These are phyloP conservation scores for Rubia peregrina DNA, from an alignment of 305 asterid species.

Conservation along the genomic window DNA sequence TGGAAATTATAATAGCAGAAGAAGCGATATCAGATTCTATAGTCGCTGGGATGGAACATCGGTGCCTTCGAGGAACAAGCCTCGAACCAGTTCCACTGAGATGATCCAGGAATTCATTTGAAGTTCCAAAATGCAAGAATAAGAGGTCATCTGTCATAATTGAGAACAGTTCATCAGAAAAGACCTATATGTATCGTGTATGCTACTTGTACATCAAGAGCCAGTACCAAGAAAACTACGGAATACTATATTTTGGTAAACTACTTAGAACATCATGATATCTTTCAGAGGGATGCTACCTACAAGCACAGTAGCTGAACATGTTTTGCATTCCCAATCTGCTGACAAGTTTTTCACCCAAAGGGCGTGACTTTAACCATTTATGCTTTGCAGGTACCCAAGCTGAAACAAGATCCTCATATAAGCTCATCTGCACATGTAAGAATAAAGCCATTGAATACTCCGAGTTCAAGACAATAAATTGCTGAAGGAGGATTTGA, in stretches of 20 bases:
- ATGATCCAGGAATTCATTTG: slow-evolving; percentile 95
- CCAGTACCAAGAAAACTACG: neutral
- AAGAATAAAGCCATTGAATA: slow-evolving; percentile 16
- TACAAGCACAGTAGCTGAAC: slow-evolving; percentile 95
- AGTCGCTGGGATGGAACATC: slow-evolving; percentile 89
- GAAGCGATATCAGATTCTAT: slow-evolving; percentile 79
- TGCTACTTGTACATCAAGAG: neutral
- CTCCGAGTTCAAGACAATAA: slow-evolving; percentile 20
- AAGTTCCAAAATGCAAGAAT: slow-evolving; percentile 95
- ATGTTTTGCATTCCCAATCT: slow-evolving; percentile 67
- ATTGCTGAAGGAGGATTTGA: slow-evolving; percentile 7
- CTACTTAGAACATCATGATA: slow-evolving; percentile 18
- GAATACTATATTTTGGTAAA: slow-evolving; percentile 16
- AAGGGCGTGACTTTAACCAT: slow-evolving; percentile 73
- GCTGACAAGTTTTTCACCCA: slow-evolving; percentile 68
- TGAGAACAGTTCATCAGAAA: slow-evolving; percentile 11
- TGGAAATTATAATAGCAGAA: slow-evolving; percentile 79
- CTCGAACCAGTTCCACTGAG: slow-evolving; percentile 68
- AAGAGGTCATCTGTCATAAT: slow-evolving; percentile 60
- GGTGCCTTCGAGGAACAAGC: slow-evolving; percentile 91
- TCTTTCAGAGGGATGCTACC: slow-evolving; percentile 34
- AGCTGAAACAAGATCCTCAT: slow-evolving; percentile 95
- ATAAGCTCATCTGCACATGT: slow-evolving; percentile 81
- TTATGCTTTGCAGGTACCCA: slow-evolving; percentile 95
- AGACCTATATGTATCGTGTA: neutral